These are phyloP conservation scores for Galeopsis tetrahit DNA, from an alignment of 257 asterid genomes.

Conservation along the genomic window DNA sequence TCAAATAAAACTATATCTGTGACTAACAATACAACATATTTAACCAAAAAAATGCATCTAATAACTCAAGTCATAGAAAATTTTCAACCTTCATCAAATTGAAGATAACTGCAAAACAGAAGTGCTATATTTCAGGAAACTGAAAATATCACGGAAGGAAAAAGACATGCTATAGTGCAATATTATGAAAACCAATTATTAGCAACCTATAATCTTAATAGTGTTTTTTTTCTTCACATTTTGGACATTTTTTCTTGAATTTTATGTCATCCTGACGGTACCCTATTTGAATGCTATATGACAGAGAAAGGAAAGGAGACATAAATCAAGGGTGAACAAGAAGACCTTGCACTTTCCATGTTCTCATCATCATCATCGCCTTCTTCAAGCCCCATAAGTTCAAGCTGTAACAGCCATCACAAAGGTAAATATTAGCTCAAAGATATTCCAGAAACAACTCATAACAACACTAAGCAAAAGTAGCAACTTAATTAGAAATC, in stretches of 20 bases:
- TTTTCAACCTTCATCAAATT: not conserved
- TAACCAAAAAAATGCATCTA: not conserved
- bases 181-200: not conserved
- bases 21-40: constrained; percentile 14
- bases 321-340: not conserved
- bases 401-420: constrained; percentile 56
- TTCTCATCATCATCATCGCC: constrained; percentile 54
- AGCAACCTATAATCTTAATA: not conserved
- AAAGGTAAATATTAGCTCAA: constrained; percentile 29
- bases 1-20: constrained; percentile 20
- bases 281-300: not conserved
- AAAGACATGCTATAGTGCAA: not conserved
- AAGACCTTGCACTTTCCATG: constrained; percentile 66
- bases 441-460: constrained; percentile 14
- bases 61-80: constrained; percentile 18
- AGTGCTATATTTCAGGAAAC: not conserved
- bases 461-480: constrained; percentile 14
- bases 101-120: constrained; percentile 7
- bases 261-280: not conserved
- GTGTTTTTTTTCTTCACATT: not conserved
- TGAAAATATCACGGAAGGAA: not conserved
- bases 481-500: not conserved
- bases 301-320: not conserved
- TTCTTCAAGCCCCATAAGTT: constrained; percentile 65
- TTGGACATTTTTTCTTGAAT: not conserved